Evolutionary conservation across 371 early-diverging fungal species (phyloP).

Genomic region (Lichtheimia hyalospora): DNA sequence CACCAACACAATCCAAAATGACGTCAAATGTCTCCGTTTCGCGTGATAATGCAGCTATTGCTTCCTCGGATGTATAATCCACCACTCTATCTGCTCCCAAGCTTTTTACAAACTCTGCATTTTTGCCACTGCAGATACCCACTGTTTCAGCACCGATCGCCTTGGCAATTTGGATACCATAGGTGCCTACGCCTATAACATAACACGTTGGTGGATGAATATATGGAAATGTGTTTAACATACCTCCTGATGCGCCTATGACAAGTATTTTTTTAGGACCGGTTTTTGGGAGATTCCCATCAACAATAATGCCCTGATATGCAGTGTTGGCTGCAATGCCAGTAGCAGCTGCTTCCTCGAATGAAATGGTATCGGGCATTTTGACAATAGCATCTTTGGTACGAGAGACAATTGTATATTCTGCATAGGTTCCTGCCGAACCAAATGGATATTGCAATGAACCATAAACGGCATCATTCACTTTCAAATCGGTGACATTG

Average conservation of each 20-base stretch:
- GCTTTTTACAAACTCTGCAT: slow-evolving; percentile 46
- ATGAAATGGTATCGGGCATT: slow-evolving; percentile 42
- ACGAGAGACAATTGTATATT: slow-evolving; percentile 25
- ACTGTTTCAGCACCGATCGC: slow-evolving; percentile 51
- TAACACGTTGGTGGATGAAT: too few species aligned
- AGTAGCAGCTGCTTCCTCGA: slow-evolving; percentile 47
- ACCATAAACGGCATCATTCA: slow-evolving; percentile 59
- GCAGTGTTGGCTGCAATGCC: slow-evolving; percentile 43
- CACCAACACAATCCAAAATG: slow-evolving; percentile 53
- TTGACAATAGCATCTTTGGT: slow-evolving; percentile 30
- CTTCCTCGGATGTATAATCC: slow-evolving; percentile 50
- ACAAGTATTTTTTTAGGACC: slow-evolving; percentile 35
- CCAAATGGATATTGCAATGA: slow-evolving; percentile 13
- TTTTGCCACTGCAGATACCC: slow-evolving; percentile 59
- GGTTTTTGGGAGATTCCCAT: slow-evolving; percentile 17
- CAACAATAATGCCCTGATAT: slow-evolving; percentile 27
- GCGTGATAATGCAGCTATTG: slow-evolving; percentile 13
- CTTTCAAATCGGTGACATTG: slow-evolving; percentile 30
- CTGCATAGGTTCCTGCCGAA: slow-evolving; percentile 44
- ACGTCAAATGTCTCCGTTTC: slow-evolving; percentile 33
- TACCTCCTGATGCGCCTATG: slow-evolving; percentile 57
- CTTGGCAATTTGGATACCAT: slow-evolving; percentile 66
- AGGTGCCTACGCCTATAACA: slow-evolving; percentile 42
- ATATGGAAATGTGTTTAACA: too few species aligned
- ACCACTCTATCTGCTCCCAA: slow-evolving; percentile 63